Base-by-base conservation (phyloP, 1,139 yeast species). In the Protomyces arabidopsidicola region DNA sequence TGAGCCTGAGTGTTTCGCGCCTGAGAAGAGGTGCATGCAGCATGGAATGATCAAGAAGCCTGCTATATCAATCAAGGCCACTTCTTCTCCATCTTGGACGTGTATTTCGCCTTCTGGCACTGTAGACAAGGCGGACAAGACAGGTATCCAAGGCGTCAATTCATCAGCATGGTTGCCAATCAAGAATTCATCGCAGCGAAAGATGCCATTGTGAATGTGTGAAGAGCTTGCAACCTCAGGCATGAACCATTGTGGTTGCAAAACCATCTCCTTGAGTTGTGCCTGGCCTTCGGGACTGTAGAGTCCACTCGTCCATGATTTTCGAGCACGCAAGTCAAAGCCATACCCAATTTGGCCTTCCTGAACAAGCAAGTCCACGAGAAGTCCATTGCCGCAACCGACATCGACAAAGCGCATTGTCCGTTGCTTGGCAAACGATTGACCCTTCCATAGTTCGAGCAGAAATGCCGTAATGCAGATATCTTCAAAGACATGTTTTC, bases 111-210 rank as follows among this genome's bases (percentile, higher is more conserved):
- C 45, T 52, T 52, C 42, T n/a, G 36, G 38, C 8, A 52, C 35
- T n/a, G 62, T 45, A 2, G 60, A 27, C 10, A 61, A 10, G 2
- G 65, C 59, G 5, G 65, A 60, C 18, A 93, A 76, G 12, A 93
- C 75, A 1, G 98, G 98, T 35, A 91, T 85, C 97, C 98, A 93
- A 69, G 96, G 88, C 0, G 98, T 91, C 65, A 93, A 79, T 72
- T 93, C 98, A 73, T 93, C 98, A 0, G 96, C 88, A 72, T 93
- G 98, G 72, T 93, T 93, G 0, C 98, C 98, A 60, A 93, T 90
- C 51, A 91, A 76, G 71, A 93, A 93, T 0, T 96, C 86, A 69
- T 86, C 82, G 31, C 76, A 72, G 0, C 88, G 85, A 67, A 87
- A 86, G 53, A 84, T 86, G 0, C 87, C 85, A 10, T 65, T 31